Evolutionary conservation across 306 rosid species (phyloP), one percentile per base, ranked within the genome.

Genomic region (Prunus campanulata): DNA sequence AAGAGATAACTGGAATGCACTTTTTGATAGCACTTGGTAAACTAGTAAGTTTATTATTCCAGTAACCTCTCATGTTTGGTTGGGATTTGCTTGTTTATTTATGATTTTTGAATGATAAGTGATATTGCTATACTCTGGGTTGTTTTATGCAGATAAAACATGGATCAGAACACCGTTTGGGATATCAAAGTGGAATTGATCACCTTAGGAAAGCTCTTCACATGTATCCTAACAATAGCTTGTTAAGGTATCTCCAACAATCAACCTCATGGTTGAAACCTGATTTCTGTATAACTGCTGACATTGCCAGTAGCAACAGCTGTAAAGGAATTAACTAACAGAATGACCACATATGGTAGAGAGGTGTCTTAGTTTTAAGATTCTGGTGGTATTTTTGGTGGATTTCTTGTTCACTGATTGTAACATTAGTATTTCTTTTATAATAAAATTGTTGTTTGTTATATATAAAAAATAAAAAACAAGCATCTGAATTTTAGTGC

Each of bases 201-300:
- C 85, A 91, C 84, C 91, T 91, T 78, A 89, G 87, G 81, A 94
- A 89, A 79, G 86, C 86, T 77, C 83, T 94, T 74, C 98, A 94
- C 88, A 85, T 89, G 92, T 89, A 86, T 85, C 98, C 98, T 60
- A 86, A 83, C 84, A 84, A 87, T 72, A 81, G 75, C 80, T 86
- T 85, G 87, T 81, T 90, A 80, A 91, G 98, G 98, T 93, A 90
- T 57, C 48, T 80, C n/a, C 62, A 56, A 56, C 11, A 8, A 3
- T 56, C 62, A 10, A 24, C 2, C 46, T 25, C 20, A 48, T 49
- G 68, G 18, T 22, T 27, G 46, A 70, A 27, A 0, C 42, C 49
- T 71, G 64, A 71, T 54, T 62, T 54, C 13, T 54, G 75, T 46
- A 62, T 19, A 71, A 35, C 65, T n/a, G 49, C 63, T 71, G 65